Evolutionary conservation across 306 rosid species (phyloP).

Genomic region (Prunus fruticosa): DNA sequence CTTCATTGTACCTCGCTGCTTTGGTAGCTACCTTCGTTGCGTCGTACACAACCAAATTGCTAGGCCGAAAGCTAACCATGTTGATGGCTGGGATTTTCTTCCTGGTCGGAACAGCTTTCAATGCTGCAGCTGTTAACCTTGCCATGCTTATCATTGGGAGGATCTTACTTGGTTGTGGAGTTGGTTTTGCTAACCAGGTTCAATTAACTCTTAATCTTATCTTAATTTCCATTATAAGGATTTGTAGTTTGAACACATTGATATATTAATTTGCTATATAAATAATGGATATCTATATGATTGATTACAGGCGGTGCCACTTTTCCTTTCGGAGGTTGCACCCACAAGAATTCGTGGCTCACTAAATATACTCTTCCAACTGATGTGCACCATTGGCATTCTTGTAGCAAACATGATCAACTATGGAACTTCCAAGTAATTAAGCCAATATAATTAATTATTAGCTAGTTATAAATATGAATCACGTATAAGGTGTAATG

Average conservation of each 20-base stretch:
- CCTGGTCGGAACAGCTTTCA: constrained; percentile 42
- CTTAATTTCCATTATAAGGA: neutral
- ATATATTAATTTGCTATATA: no score
- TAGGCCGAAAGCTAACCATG: constrained; percentile 62
- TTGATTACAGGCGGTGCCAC: constrained; percentile 47
- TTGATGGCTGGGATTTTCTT: constrained; percentile 53
- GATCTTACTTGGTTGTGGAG: constrained; percentile 63
- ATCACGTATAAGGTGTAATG: no score
- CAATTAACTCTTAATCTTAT: neutral
- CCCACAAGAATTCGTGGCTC: constrained; percentile 73
- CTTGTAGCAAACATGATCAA: constrained; percentile 54
- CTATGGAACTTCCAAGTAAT: constrained; percentile 49
- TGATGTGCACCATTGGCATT: constrained; percentile 59
- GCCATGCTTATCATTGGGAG: constrained; percentile 66
- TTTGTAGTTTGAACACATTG: no score
- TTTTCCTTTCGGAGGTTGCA: constrained; percentile 68
- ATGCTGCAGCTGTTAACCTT: constrained; percentile 47
- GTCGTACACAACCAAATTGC: constrained; percentile 36
- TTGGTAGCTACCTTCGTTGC: constrained; percentile 48
- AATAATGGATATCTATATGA: neutral
- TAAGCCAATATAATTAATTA: neutral
- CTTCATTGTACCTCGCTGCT: constrained; percentile 58
- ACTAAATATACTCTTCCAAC: constrained; percentile 60
- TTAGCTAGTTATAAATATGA: neutral
- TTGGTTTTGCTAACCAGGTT: constrained; percentile 76